Conservation (phyloP, 2,329 filamentous ascomycete species). For the Xylaria sp. region DNA sequence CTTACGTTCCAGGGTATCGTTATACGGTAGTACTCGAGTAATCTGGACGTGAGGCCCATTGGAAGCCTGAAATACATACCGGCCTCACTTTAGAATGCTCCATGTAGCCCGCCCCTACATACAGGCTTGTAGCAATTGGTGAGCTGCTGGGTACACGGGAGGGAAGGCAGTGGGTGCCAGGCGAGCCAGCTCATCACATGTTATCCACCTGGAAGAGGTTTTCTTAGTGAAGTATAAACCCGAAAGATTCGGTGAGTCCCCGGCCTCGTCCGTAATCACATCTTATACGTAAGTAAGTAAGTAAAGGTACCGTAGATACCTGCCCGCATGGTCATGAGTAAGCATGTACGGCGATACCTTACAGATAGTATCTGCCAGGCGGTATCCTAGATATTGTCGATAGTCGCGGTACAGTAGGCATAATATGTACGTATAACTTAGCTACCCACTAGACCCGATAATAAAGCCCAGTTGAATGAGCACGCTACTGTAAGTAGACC, state of each 20-base stretch:
- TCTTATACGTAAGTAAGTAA: neutral
- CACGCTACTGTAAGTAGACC: conserved; percentile 1
- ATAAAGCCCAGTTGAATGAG: conserved; percentile 6
- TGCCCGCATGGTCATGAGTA: neutral
- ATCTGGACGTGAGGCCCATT: conserved; percentile 4
- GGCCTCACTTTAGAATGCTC: neutral
- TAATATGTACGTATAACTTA: conserved; percentile 1
- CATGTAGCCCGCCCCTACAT: conserved; percentile 4
- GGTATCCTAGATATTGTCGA: neutral
- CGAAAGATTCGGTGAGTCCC: conserved; percentile 27
- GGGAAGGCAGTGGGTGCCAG: conserved; percentile 7
- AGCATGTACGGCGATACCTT: neutral
- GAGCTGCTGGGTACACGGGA: neutral
- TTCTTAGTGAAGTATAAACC: conserved; percentile 12
- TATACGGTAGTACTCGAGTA: conserved; percentile 4
- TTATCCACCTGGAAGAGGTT: conserved; percentile 17
- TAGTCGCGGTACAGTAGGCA: neutral
- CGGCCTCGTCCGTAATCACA: conserved; percentile 22
- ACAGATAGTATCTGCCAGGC: neutral
- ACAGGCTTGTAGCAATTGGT: neutral
- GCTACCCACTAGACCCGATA: neutral
- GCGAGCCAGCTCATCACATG: conserved; percentile 34
- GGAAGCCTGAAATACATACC: conserved; percentile 18
- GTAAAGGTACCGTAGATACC: neutral
- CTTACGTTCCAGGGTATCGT: conserved; percentile 17